Evolutionary conservation across 192 early-diverging fungal genomes (phyloP).

Genomic region (Entrophospora sp.): DNA sequence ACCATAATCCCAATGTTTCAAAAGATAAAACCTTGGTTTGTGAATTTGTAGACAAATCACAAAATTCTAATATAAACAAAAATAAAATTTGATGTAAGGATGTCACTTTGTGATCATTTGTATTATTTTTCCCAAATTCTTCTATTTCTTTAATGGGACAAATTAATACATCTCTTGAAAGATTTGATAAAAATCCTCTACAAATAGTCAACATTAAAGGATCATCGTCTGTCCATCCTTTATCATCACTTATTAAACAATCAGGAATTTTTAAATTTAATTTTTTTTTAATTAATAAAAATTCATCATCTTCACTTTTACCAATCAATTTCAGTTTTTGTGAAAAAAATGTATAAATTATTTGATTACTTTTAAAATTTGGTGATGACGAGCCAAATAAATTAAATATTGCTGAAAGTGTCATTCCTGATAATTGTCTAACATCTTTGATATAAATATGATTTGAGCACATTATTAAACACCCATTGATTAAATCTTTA

Average conservation of each 20-base stretch:
- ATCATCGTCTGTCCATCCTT: conserved; percentile 25
- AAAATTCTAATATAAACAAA: conserved; percentile 50
- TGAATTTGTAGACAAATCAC: conserved; percentile 52
- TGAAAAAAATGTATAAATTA: conserved; percentile 24
- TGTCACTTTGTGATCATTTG: not conserved
- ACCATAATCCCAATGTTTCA: conserved; percentile 67
- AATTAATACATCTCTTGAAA: conserved; percentile 20
- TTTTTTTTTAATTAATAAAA: no score
- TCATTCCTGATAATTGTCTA: conserved; percentile 33
- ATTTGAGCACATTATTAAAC: conserved; percentile 19
- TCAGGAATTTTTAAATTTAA: not conserved
- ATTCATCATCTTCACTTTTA: not conserved
- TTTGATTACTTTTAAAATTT: conserved; percentile 12
- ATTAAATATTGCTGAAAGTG: conserved; percentile 26
- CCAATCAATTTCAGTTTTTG: no score
- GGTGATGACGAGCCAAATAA: not conserved
- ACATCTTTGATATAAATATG: conserved; percentile 27
- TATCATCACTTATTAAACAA: not conserved
- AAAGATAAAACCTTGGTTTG: conserved; percentile 62
- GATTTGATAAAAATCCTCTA: conserved; percentile 30
- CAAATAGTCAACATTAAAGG: conserved; percentile 26
- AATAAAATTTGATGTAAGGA: conserved; percentile 53
- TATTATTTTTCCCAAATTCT: not conserved
- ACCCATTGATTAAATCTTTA: conserved; percentile 8
- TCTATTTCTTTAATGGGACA: not conserved